Conservation (phyloP, 768 basidiomycete species). For the Pulveroboletus sp. region DNA sequence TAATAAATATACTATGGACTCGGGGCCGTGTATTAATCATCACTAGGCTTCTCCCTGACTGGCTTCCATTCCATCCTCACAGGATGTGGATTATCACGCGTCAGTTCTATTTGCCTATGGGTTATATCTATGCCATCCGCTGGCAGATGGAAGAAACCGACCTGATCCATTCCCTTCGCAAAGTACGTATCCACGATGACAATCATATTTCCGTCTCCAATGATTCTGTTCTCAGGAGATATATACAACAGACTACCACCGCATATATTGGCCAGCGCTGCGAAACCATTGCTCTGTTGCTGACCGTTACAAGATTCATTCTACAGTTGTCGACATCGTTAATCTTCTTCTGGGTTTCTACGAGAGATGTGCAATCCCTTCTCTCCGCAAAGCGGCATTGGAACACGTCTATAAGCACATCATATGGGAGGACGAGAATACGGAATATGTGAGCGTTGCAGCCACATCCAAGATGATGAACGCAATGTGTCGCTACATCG, state of each 20-base stretch:
- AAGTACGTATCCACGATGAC: conserved; percentile 43
- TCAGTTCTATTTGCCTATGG: conserved; percentile 89
- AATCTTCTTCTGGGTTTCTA: conserved; percentile 63
- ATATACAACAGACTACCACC: conserved; percentile 75
- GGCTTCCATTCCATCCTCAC: conserved; percentile 90
- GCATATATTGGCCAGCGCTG: conserved; percentile 86
- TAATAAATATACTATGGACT: background rate
- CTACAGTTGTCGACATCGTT: conserved; percentile 60
- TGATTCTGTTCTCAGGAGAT: conserved; percentile 55
- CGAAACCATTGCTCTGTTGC: conserved; percentile 75
- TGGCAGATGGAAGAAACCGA: conserved; percentile 70
- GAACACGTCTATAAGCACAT: conserved; percentile 72
- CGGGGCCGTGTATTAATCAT: background rate
- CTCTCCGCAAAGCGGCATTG: conserved; percentile 62
- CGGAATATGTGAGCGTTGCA: conserved; percentile 81
- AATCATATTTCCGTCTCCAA: background rate
- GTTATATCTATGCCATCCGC: conserved; percentile 70
- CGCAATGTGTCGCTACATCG: conserved; percentile 69
- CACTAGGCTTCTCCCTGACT: conserved; percentile 82
- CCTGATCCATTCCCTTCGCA: conserved; percentile 68
- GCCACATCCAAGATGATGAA: conserved; percentile 98
- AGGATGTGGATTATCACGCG: conserved; percentile 98
- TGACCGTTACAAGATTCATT: conserved; percentile 86
- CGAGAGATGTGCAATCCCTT: conserved; percentile 69
- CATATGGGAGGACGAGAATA: conserved; percentile 91